phyloP scores from a whole-genome alignment of 176 grass and related monocot species.

The Musa schizocarpa region DNA sequence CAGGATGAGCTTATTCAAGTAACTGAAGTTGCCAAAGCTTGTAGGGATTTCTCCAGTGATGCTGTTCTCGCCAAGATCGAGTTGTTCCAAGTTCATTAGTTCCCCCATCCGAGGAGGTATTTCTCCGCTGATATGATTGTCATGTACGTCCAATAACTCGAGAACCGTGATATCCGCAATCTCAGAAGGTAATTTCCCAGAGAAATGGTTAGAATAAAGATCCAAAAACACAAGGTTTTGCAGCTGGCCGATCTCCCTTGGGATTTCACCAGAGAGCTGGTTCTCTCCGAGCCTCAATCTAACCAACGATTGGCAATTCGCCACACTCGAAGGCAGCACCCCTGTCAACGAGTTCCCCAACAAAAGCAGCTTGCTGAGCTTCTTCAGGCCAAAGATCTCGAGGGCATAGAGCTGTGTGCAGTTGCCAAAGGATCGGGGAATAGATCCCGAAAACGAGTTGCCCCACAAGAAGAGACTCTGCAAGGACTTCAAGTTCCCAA shows the following conservation, averaged over 20 bases:
- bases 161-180: slow-evolving; percentile 29
- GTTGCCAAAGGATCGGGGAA: slow-evolving; percentile 30
- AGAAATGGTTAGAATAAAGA: slow-evolving; percentile 13
- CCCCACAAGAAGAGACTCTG: slow-evolving; percentile 6
- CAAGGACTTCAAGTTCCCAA: slow-evolving; percentile 26
- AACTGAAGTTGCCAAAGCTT: slow-evolving; percentile 24
- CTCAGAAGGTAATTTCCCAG: slow-evolving; percentile 20
- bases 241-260: slow-evolving; percentile 34
- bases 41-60: slow-evolving; percentile 29
- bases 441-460: slow-evolving; percentile 26
- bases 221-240: slow-evolving; percentile 11
- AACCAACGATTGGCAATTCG: slow-evolving; percentile 67
- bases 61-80: slow-evolving; percentile 28
- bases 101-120: slow-evolving; percentile 26
- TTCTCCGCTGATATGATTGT: slow-evolving; percentile 28
- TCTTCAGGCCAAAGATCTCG: slow-evolving; percentile 55
- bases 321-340: slow-evolving; percentile 41
- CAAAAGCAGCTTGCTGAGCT: slow-evolving; percentile 86
- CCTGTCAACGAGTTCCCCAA: slow-evolving; percentile 72
- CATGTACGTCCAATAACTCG: slow-evolving; percentile 21
- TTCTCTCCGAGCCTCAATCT: slow-evolving; percentile 82
- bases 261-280: slow-evolving; percentile 59
- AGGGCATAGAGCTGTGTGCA: slow-evolving; percentile 13
- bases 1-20: slow-evolving; percentile 29
- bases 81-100: slow-evolving; percentile 18